These are phyloP conservation scores for Cercospora zeae-maydis DNA, from an alignment of 2,329 filamentous ascomycete genomes.

Conservation along the genomic window DNA sequence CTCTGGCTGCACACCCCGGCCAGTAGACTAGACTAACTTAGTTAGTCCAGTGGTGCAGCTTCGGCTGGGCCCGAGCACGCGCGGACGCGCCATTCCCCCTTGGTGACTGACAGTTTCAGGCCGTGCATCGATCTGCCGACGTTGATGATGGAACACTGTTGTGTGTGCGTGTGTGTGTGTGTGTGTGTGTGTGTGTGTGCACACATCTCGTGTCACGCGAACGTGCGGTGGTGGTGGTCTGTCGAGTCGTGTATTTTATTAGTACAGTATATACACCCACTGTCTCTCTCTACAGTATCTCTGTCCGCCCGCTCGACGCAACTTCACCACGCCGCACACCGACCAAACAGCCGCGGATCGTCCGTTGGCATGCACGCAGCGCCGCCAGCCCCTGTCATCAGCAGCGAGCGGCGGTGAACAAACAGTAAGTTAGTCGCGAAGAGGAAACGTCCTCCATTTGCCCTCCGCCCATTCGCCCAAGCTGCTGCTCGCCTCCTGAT, in stretches of 20 bases:
- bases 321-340: no score
- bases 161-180: no score
- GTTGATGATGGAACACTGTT: background rate
- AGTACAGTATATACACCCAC: no score
- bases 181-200: no score
- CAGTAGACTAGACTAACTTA: no score
- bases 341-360: background rate
- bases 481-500: background rate
- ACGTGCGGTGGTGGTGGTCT: no score
- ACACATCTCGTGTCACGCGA: no score
- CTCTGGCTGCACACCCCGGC: background rate
- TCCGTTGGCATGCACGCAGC: background rate
- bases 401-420: conserved; percentile 1
- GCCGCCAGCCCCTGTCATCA: background rate
- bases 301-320: no score
- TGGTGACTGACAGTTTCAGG: background rate
- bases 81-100: background rate
- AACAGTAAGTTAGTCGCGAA: background rate
- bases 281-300: no score
- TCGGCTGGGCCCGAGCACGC: background rate
- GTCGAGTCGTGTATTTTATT: no score
- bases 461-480: background rate
- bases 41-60: no score
- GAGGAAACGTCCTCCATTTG: background rate
- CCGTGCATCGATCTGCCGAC: background rate